Base-by-base conservation (phyloP, 352 stramenopile species). In the Thraustotheca clavata region DNA sequence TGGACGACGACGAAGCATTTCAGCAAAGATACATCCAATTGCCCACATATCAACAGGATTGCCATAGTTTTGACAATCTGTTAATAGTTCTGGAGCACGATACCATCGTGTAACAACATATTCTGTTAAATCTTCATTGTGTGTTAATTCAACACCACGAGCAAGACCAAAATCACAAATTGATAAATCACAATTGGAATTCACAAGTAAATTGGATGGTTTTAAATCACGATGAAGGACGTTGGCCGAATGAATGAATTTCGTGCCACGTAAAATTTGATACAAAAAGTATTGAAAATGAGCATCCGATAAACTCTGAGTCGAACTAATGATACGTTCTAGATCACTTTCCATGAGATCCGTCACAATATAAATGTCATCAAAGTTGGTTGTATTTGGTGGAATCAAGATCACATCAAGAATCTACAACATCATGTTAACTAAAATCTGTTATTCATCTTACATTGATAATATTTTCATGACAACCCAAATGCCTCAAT, bases 11-110 rank as follows among this genome's bases (percentile, higher is more conserved):
- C 84, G 79, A 43, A 99, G 83, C 69, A 99, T 94, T 74, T 99
- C 97, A 29, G 94, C 97, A 72, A 99, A 98, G 74, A 99, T 99
- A 73, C 97, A 99, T 7, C 97, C 97, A 27, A 98, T 86, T 49
- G 85, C 88, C 94, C 94, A 98, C 49, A 98, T 88, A 72, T 98
- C 95, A 48, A 99, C 91, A 24, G 91, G 83, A 59, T 98, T 94
- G 36, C 92, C 96, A 77, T 99, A 99, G 70, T 98, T 91, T 62
- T 96, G 94, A 73, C 89, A 98, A 39, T 95, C 88, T 14, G 79
- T 74, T 20, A 94, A 72, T 27, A 95, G 73, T 68, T 95, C 86
- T 1, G 86, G 86, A 12, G 86, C 86, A 32, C 88, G 82, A 69
- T 96, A 96, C 88, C 88, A 96, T 1, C 87, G 70, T 41, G 87